Conservation (phyloP, 331 rosid genomes). For the Quercus lobata region DNA sequence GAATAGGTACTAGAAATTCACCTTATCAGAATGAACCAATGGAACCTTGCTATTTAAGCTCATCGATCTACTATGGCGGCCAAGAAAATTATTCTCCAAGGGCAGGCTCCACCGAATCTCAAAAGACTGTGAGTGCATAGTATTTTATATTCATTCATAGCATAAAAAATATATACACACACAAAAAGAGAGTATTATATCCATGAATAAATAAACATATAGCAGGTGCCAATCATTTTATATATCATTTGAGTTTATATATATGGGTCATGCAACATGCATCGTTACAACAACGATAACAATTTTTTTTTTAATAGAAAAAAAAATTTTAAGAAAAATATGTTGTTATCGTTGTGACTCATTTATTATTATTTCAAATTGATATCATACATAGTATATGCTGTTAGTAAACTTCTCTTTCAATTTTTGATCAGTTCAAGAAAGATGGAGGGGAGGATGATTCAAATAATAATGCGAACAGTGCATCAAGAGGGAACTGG, state of each 20-base stretch:
- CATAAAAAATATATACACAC: too few species aligned
- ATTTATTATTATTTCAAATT: background rate
- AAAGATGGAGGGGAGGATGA: conserved; percentile 57
- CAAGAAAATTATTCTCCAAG: conserved; percentile 77
- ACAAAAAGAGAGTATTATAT: background rate
- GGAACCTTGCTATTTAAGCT: conserved; percentile 65
- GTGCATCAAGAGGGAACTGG: conserved; percentile 86
- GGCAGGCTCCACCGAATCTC: conserved; percentile 51
- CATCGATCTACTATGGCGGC: conserved; percentile 88
- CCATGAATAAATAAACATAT: background rate
- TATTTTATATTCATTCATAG: background rate
- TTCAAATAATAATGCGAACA: conserved; percentile 40
- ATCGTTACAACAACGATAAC: background rate
- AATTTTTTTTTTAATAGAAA: background rate
- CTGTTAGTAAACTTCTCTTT: background rate
- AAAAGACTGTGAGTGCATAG: conserved; percentile 35
- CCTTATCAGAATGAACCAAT: conserved; percentile 41
- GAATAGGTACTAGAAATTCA: conserved; percentile 26
- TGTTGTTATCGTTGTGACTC: background rate
- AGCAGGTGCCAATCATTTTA: background rate
- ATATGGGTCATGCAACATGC: background rate
- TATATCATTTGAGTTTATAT: background rate
- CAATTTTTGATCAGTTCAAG: conserved; percentile 36
- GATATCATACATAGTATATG: background rate
- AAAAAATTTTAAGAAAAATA: background rate